Conservation (phyloP, 208 protist species). For the Zelonia costaricensis region DNA sequence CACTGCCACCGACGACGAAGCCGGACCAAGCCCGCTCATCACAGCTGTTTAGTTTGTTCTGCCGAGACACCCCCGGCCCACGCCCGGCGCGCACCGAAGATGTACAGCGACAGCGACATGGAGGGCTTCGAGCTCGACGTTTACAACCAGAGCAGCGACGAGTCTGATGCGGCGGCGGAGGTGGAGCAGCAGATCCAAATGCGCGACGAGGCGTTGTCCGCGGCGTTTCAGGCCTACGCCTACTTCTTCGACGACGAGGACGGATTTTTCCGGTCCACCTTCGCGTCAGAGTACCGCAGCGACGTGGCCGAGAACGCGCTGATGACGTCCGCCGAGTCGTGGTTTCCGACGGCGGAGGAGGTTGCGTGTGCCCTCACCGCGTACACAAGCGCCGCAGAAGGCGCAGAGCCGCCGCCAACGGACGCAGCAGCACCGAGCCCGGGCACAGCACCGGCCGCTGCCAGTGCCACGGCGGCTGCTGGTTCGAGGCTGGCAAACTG, state of each 20-base stretch:
- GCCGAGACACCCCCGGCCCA: too few species aligned
- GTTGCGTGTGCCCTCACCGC: too few species aligned
- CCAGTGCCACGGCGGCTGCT: too few species aligned
- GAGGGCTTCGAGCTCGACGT: constrained; percentile 7
- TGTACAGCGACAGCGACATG: constrained; percentile 36
- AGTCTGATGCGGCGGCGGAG: neutral
- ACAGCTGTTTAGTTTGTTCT: too few species aligned
- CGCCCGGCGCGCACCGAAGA: neutral
- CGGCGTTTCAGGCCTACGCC: constrained; percentile 6
- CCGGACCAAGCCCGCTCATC: too few species aligned
- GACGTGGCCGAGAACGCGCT: neutral
- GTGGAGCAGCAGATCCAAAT: constrained; percentile 2
- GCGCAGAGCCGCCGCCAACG: too few species aligned
- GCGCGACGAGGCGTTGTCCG: neutral
- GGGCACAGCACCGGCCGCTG: too few species aligned
- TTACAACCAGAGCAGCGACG: neutral
- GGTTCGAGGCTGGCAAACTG: too few species aligned
- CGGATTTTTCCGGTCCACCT: constrained; percentile 21
- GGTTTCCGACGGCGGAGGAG: too few species aligned
- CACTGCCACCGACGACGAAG: too few species aligned
- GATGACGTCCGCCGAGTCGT: neutral
- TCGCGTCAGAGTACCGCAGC: constrained; percentile 10
- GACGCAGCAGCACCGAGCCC: too few species aligned
- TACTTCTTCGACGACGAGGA: constrained; percentile 31
- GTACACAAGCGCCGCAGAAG: too few species aligned